Evolutionary conservation across 106 monocot species (phyloP), one percentile per base, ranked within the genome.

Genomic region (Dendrobium huoshanense): DNA sequence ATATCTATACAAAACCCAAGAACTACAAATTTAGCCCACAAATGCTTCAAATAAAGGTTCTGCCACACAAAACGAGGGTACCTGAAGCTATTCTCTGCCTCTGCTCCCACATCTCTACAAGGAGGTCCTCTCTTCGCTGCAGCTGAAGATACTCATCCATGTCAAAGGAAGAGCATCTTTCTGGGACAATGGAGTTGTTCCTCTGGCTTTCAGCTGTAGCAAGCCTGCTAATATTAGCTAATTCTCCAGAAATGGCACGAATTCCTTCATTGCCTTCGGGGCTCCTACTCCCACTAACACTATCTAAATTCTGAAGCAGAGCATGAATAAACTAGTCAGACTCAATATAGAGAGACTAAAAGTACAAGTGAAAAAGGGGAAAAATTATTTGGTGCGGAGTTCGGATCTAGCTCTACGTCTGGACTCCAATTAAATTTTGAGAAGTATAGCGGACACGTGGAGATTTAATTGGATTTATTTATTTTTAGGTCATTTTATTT

Each of bases 11-110:
- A 45, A 37, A 3, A 37, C 37, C 37, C 37, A 72, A 37, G 24
- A 16, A 9, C 10, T 51, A n/a, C 29, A 43, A 25, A 65, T 25
- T 65, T 37, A 15, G 37, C 0, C 0, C 51, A 51, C 37, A 17
- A 70, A 1, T 33, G n/a, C 37, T 68, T 29, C 29, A 70, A 70
- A 70, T 11, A 29, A 70, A 70, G 70, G 70, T 16, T 70, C 70
- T 70, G 33, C 86, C 79, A 51, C 92, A 94, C 15, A 94, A 43
- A 76, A 91, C 42, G 22, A 98, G 77, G 68, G 84, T n/a, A 25
- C 97, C 94, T 11, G 85, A 88, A 37, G 87, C 85, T 37, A 91
- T 92, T 82, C 91, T 87, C 58, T 86, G 81, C 48, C 87, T 84
- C 58, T 89, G 90, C 51, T 79, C 85, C 78, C 85, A 59, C 16